Base-by-base conservation (phyloP, 2,329 filamentous ascomycete species). In the Xylaria sp. region DNA sequence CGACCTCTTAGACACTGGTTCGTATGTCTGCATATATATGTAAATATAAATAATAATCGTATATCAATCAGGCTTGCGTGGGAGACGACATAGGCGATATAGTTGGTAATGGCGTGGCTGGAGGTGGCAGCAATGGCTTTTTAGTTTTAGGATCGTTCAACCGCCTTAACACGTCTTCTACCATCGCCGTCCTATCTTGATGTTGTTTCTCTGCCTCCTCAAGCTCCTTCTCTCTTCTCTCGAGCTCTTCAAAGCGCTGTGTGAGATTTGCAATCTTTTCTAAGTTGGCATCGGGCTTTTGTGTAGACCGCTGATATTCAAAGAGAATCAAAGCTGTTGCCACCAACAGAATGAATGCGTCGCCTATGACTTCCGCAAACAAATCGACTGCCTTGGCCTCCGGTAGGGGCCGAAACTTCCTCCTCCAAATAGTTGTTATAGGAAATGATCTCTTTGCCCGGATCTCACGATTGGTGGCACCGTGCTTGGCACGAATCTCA, bases 341-440 rank as follows among this genome's bases (percentile, higher is more conserved):
- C 29, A 90, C 87, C 5, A 82, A 74, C 22, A 90, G 81, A 66
- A 90, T 90, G 73, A 90, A 90, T 17, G 81, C 79, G 70, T 90
- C 88, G 45, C 88, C 88, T 56, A 88, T 79, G 17, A 90, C 88
- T 73, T 90, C 88, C 47, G 88, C 89, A 72, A 90, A 90, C 7
- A 90, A 78, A 72, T 90, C 88, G 11, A 90, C 88, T 9, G 88
- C 88, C 77, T 90, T 90, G 17, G 77, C 82, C 74, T 90, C 88
- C 10, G 88, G 87, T n/a, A 90, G 79, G 6, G 87, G 77, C 58
- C 88, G 81, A 74, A 90, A 90, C 73, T 86, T 87, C 65, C 88
- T 85, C 66, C 75, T 84, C 88, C 89, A 90, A 11, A 90, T 79
- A 71, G 84, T 90, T 50, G 81, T 81, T 53, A 83, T 79, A 3